A percentile compares a stretch with the other conserved stretches of the same genome.
Conservation (phyloP, 306 rosid species). For the Macrotyloma uniflorum region DNA sequence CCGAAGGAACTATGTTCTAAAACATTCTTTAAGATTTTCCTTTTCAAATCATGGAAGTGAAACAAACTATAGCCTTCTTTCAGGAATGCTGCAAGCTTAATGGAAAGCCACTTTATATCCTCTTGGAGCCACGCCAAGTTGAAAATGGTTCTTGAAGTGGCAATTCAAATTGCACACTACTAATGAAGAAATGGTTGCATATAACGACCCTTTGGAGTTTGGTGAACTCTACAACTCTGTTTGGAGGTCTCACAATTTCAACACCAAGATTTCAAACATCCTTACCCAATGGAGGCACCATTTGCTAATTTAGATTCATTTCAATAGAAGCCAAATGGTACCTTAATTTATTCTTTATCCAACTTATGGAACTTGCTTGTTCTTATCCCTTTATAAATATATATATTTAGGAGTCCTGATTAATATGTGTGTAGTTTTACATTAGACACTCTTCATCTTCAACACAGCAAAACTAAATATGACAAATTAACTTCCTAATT, state of each 20-base stretch:
- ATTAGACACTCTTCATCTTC: too few species aligned
- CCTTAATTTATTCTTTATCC: neutral
- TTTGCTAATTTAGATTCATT: neutral
- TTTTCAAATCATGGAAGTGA: conserved; percentile 17
- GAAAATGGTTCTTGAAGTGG: conserved; percentile 50
- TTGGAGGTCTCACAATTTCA: neutral
- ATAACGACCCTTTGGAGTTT: neutral
- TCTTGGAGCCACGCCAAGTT: conserved; percentile 71
- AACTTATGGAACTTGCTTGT: neutral
- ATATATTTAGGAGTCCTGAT: neutral
- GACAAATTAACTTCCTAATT: too few species aligned
- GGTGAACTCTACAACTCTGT: neutral
- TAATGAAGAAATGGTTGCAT: neutral
- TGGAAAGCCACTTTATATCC: conserved; percentile 78
- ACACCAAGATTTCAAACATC: neutral
- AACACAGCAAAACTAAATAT: too few species aligned
- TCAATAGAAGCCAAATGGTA: neutral
- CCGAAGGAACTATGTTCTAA: too few species aligned
- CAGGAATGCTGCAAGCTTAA: conserved; percentile 71
- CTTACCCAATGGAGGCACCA: neutral
- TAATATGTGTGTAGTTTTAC: neutral
- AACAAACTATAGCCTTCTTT: conserved; percentile 17
- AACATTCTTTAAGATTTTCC: neutral
- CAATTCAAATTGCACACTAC: neutral
- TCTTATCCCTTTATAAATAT: neutral